Evolutionary conservation across 2,329 filamentous ascomycete species (phyloP).

Genomic region (Ceratocystis destructans): DNA sequence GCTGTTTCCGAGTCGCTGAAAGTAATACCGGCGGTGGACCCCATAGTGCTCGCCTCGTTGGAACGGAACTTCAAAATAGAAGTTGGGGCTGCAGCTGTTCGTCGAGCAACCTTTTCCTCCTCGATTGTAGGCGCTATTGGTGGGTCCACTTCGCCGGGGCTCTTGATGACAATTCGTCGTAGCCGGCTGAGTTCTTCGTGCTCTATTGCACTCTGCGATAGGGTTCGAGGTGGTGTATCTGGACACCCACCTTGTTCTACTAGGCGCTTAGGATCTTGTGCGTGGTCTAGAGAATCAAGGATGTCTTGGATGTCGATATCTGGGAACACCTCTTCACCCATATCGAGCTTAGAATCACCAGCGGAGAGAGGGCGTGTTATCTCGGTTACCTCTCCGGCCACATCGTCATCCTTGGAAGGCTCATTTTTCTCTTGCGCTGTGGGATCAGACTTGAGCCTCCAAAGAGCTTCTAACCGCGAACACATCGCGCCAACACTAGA

Average conservation of each 20-base stretch:
- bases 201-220: neutral
- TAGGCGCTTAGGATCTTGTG: constrained; percentile 11
- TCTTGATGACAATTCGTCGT: constrained; percentile 24
- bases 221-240: too few relatives aligned
- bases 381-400: neutral
- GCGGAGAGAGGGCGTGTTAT: neutral
- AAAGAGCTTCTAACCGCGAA: constrained; percentile 9
- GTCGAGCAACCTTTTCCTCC: constrained; percentile 28
- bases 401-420: neutral
- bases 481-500: constrained; percentile 11
- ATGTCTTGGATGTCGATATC: constrained; percentile 18
- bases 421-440: neutral
- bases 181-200: neutral
- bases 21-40: neutral
- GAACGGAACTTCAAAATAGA: constrained; percentile 27
- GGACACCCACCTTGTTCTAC: too few relatives aligned
- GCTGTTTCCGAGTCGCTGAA: neutral
- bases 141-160: constrained; percentile 1
- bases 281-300: constrained; percentile 12
- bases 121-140: constrained; percentile 25
- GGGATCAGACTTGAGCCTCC: constrained; percentile 3
- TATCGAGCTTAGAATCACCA: neutral
- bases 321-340: constrained; percentile 12
- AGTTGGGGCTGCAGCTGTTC: constrained; percentile 24
- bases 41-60: neutral